Base-by-base conservation (phyloP, 1,284 basidiomycete species). In the Omphalotus olearius region DNA sequence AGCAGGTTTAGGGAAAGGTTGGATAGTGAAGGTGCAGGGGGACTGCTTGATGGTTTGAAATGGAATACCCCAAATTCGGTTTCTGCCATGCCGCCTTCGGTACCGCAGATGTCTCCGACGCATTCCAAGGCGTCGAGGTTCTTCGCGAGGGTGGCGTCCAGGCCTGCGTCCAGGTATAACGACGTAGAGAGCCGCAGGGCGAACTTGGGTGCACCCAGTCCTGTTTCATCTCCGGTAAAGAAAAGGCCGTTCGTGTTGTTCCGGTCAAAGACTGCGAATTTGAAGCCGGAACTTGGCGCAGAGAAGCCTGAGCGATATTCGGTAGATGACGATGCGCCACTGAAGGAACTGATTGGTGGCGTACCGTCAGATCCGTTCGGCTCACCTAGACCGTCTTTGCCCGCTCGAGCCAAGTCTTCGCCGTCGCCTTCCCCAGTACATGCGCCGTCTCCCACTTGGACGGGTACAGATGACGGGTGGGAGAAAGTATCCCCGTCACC, bases 1-100 rank as follows among this genome's bases (percentile, higher is more conserved):
- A 55, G 54, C 41, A 44, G 54, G 41, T 55, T 55, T 25, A 49
- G 50, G 41, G 54, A 55, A 43, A 49, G 54, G 36, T 16, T 55
- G 47, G 45, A 43, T 42, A 55, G 54, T 20, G 42, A 49, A 36
- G 51, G 26, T 11, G 47, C 51, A 11, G 23, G 20, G 28, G 46
- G 41, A 36, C 23, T 52, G 10, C 25, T 52, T 16, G 41, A 52
- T 36, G 39, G 39, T 14, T 37, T 20, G 18, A 25, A 33, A 10
- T 16, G 35, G 6, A 10, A 10, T 39, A n/a, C 17, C 13, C 9
- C 17, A n/a, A 51, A 33, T 17, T 10, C 23, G 11, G 33, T 14
- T 35, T 7, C 45, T 38, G 26, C 36, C 9, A 6, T 37, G 2
- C 9, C 45, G 6, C 23, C 30, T 33, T 13, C 41, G 20, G 17